These are phyloP conservation scores for Sporothrix mexicana DNA, from an alignment of 2,329 filamentous ascomycete genomes.

Conservation along the genomic window DNA sequence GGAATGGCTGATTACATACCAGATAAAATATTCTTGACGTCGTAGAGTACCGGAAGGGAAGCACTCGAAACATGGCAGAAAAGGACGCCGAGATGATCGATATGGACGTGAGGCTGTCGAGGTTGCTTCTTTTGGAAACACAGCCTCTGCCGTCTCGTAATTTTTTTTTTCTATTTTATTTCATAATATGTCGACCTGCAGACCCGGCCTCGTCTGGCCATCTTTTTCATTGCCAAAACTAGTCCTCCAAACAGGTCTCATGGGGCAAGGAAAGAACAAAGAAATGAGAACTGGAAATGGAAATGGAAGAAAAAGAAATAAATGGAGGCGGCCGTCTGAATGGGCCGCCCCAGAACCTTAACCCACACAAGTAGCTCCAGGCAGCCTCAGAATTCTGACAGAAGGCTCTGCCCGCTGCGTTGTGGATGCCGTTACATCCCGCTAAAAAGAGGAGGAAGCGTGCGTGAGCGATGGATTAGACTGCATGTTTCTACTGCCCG, in stretches of 20 bases:
- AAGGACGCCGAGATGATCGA: not conserved
- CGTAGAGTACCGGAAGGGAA: not conserved
- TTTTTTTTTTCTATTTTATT: conserved; percentile 12
- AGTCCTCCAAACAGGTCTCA: conserved; percentile 22
- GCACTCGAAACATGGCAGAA: not conserved
- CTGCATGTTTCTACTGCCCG: conserved; percentile 4
- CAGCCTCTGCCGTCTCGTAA: not conserved
- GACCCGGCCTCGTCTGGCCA: not conserved
- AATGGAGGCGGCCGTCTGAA: not conserved
- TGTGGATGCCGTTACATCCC: conserved; percentile 30
- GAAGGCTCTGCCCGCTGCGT: conserved; percentile 29
- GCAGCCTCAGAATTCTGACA: conserved; percentile 28
- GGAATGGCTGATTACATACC: too few relatives aligned
- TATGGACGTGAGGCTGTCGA: not conserved
- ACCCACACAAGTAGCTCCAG: conserved; percentile 19
- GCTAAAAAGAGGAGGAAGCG: conserved; percentile 19
- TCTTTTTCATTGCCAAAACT: conserved; percentile 3
- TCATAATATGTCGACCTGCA: not conserved
- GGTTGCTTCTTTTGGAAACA: too few relatives aligned
- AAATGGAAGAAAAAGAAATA: too few relatives aligned
- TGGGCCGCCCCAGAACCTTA: conserved; percentile 13
- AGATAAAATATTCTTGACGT: too few relatives aligned
- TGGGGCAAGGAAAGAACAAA: not conserved
- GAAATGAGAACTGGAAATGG: too few relatives aligned
- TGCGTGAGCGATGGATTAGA: not conserved